Conservation (phyloP, 2,329 filamentous ascomycete species). For the Orbilia blumenaviensis region DNA sequence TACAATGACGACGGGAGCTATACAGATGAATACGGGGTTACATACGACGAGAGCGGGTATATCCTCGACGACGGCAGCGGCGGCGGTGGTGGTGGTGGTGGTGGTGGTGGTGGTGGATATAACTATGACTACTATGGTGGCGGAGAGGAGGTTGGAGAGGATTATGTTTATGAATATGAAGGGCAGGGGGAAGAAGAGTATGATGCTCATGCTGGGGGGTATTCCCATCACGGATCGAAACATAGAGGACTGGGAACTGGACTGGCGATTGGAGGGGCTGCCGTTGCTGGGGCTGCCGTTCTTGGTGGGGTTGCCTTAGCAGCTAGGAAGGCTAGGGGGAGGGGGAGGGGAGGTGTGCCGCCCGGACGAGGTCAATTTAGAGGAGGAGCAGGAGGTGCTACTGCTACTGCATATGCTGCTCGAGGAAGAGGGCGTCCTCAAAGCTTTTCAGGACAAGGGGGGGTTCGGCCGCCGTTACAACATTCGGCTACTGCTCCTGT, state of each 20-base stretch:
- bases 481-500: slow-evolving; percentile 25
- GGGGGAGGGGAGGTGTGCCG: not conserved
- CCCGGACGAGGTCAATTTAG: slow-evolving; percentile 9
- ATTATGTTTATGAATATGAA: slow-evolving; percentile 5
- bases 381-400: slow-evolving; percentile 15
- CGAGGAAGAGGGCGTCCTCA: slow-evolving; percentile 37
- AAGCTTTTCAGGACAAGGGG: slow-evolving; percentile 10
- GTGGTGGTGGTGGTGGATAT: no score
- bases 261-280: slow-evolving; percentile 28
- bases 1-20: slow-evolving; percentile 5
- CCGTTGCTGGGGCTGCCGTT: slow-evolving; percentile 31
- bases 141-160: slow-evolving; percentile 11
- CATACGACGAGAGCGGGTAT: slow-evolving; percentile 20
- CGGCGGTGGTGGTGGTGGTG: no score
- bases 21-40: slow-evolving; percentile 21
- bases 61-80: not conserved
- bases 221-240: not conserved
- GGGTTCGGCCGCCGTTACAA: not conserved
- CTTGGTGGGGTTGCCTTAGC: slow-evolving; percentile 29
- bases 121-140: no score
- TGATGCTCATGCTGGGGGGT: not conserved
- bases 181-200: not conserved
- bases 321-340: slow-evolving; percentile 23
- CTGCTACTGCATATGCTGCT: not conserved
- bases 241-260: slow-evolving; percentile 20